A percentile compares a stretch with the other conserved stretches of the same genome.
Evolutionary conservation across 2,329 filamentous ascomycete species (phyloP).

Genomic region (Alternaria sp.): DNA sequence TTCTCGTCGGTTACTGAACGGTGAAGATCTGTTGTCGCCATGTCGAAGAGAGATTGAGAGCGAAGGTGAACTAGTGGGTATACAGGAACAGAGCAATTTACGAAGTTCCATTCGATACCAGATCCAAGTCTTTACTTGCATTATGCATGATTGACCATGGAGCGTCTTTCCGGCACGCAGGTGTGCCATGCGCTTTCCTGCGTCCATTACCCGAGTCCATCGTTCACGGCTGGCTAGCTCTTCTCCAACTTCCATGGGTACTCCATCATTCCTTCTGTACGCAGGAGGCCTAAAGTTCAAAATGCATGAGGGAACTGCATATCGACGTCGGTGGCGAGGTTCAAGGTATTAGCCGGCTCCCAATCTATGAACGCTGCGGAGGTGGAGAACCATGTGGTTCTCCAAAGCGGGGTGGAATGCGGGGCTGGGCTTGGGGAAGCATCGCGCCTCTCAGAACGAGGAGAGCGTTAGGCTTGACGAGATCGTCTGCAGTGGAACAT

Average conservation of each 20-base stretch:
- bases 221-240: neutral
- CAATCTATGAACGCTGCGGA: constrained; percentile 5
- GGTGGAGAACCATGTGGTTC: constrained; percentile 11
- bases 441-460: neutral
- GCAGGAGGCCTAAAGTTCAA: neutral
- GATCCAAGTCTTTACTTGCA: rapidly evolving
- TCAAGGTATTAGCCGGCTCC: neutral
- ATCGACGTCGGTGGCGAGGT: neutral
- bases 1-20: constrained; percentile 21
- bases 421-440: constrained; percentile 1
- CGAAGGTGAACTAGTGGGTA: neutral
- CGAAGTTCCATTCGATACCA: neutral
- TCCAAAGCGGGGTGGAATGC: constrained; percentile 15
- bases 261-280: neutral
- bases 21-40: neutral
- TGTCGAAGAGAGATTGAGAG: neutral
- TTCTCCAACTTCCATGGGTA: neutral
- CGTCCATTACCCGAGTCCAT: neutral
- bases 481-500: neutral
- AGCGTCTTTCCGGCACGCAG: neutral
- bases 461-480: rapidly evolving
- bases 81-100: rapidly evolving
- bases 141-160: neutral
- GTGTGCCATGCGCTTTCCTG: neutral
- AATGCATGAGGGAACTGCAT: neutral